A percentile compares a stretch with the other conserved stretches of the same genome.
Evolutionary conservation across 2,329 filamentous ascomycete genomes (phyloP).

Genomic region (Verticillium alfalfae): DNA sequence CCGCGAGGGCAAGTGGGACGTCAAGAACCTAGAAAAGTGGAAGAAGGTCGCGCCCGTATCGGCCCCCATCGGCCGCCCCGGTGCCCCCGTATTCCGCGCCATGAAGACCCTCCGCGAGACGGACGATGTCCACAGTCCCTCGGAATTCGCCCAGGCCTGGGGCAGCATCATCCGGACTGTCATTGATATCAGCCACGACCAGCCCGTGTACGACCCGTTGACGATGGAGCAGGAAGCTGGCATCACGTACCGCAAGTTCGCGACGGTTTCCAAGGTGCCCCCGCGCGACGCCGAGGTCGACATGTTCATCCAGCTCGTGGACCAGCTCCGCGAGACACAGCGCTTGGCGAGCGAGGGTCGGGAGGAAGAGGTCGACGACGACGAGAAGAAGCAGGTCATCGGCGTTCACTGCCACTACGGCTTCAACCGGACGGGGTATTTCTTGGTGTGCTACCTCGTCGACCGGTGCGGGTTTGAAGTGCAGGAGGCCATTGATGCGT

Average conservation of each 20-base stretch:
- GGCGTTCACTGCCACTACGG: conserved; percentile 95
- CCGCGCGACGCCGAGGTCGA: conserved; percentile 54
- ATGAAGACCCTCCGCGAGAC: conserved; percentile 92
- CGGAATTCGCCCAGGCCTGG: conserved; percentile 65
- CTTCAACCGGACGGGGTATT: conserved; percentile 90
- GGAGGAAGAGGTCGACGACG: conserved; percentile 30
- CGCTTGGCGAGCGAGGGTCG: conserved; percentile 20
- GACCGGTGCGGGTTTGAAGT: conserved; percentile 69
- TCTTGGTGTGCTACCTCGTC: conserved; percentile 86
- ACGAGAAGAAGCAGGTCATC: conserved; percentile 44
- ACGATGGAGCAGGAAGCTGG: conserved; percentile 57
- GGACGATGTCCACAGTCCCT: conserved; percentile 75
- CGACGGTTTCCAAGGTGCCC: conserved; percentile 87
- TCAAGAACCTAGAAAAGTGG: conserved; percentile 95
- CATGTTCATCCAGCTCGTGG: conserved; percentile 51
- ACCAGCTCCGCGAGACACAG: conserved; percentile 53
- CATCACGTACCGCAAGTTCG: conserved; percentile 77
- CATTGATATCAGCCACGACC: conserved; percentile 87
- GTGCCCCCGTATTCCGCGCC: conserved; percentile 65
- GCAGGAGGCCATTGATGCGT: conserved; percentile 73
- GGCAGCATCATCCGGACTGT: conserved; percentile 64
- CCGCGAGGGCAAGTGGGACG: conserved; percentile 92
- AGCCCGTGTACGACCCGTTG: conserved; percentile 79
- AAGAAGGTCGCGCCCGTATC: conserved; percentile 73
- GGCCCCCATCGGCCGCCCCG: conserved; percentile 56